These are phyloP conservation scores for Mortierella sp. DNA, from an alignment of 371 early-diverging fungal species.

Conservation along the genomic window DNA sequence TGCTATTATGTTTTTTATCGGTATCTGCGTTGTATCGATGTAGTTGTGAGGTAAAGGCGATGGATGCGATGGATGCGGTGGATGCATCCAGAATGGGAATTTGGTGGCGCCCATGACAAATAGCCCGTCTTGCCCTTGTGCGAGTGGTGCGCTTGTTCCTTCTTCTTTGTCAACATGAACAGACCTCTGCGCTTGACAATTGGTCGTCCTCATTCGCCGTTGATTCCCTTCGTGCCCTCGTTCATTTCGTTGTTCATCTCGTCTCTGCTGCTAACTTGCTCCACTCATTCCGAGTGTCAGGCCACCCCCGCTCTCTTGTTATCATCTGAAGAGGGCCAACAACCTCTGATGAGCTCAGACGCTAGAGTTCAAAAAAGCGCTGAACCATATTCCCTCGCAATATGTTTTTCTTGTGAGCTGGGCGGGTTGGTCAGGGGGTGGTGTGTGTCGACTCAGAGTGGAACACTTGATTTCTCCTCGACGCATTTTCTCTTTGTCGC, in stretches of 20 bases:
- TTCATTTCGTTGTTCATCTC: not conserved
- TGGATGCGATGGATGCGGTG: not conserved
- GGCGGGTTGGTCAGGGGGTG: not conserved
- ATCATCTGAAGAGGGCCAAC: not conserved
- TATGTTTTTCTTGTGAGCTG: not conserved
- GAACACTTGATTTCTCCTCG: not conserved
- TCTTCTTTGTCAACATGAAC: not conserved
- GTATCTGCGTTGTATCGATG: not conserved
- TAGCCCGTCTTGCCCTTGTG: not conserved
- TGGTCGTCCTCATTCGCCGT: not conserved
- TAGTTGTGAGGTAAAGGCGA: not conserved
- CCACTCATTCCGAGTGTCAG: not conserved
- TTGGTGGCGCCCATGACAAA: constrained; percentile 9
- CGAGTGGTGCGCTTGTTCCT: not conserved
- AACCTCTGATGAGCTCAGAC: constrained; percentile 10
- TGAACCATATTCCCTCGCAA: not conserved
- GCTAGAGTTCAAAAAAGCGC: not conserved
- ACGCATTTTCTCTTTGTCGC: not conserved
- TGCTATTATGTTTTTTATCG: not conserved
- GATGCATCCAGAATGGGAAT: not conserved
- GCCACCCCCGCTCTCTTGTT: not conserved
- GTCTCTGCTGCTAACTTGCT: not conserved
- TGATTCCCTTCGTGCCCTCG: not conserved
- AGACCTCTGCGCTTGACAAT: constrained; percentile 4
- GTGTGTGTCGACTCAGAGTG: not conserved